Evolutionary conservation across 768 basidiomycete species (phyloP), one percentile per base, ranked within the genome.

Genomic region (Bullera alba): DNA sequence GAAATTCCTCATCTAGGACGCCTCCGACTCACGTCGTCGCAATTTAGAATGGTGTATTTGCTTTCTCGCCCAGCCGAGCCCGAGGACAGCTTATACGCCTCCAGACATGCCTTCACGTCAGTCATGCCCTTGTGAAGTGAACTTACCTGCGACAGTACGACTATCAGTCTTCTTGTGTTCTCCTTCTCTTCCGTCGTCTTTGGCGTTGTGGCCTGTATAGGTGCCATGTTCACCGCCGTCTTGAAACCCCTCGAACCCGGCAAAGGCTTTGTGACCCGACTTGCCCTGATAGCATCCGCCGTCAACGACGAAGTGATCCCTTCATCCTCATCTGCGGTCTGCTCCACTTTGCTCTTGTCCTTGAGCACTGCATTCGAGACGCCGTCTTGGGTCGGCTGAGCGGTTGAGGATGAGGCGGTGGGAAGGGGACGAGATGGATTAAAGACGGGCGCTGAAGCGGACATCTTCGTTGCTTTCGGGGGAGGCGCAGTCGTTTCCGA

Each of bases 41-140:
- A 97, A 74, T 99, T 99, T 59, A 99, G 74, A 51, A 99, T 76
- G 7, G 91, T 91, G 74, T 96, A 97, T 75, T 96, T 96, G 51
- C 87, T 89, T 52, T 93, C 91, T 66, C 72, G 26, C 77, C 77
- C 43, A 58, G 61, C 65, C 23, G 79, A 79, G 22, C 80, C 78
- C 38, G 81, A 78, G 38, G 83, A 82, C 55, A 95, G 80, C 53
- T 86, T 81, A 76, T 97, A 97, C 2, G 89, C 87, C 76, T 97
- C 93, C 46, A 99, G 77, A 68, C 95, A 99, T 0, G 95, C 93
- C 67, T 92, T 22, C n/a, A 47, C 6, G 23, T 14, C 21, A 46
- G 12, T 28, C 17, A 23, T 23, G 17, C 22, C 10, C 39, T 23
- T 10, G 23, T 22, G 21, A 10, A 7, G 26, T 42, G 6, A n/a